Evolutionary conservation across 805 yeast genomes (phyloP).

Genomic region (Starmera pachycereana): DNA sequence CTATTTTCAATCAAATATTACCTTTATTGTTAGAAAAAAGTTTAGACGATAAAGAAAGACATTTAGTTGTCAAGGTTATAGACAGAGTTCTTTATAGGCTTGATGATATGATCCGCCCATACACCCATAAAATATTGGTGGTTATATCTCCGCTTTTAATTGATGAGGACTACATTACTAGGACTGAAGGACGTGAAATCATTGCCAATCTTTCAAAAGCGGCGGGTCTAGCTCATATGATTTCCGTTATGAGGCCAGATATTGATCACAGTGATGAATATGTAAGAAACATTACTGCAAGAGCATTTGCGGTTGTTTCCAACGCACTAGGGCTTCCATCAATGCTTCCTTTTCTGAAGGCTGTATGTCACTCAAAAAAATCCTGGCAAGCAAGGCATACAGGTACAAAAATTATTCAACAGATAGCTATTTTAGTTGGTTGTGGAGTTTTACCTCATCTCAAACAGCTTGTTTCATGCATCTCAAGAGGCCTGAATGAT

Average conservation of each 20-base stretch:
- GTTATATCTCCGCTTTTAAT: slow-evolving; percentile 73
- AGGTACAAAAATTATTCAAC: slow-evolving; percentile 69
- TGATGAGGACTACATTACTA: slow-evolving; percentile 67
- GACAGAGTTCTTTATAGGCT: slow-evolving; percentile 59
- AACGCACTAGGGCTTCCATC: slow-evolving; percentile 64
- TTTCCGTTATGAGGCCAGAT: slow-evolving; percentile 72
- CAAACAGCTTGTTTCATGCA: slow-evolving; percentile 50
- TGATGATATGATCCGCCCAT: slow-evolving; percentile 60
- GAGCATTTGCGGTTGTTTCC: slow-evolving; percentile 78
- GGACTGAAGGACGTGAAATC: slow-evolving; percentile 73
- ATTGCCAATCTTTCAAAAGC: slow-evolving; percentile 67
- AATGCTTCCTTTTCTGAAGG: slow-evolving; percentile 69
- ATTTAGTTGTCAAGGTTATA: slow-evolving; percentile 65
- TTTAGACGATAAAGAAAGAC: slow-evolving; percentile 76
- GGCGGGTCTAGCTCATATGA: slow-evolving; percentile 73
- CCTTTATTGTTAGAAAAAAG: slow-evolving; percentile 66
- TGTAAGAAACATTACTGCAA: slow-evolving; percentile 63
- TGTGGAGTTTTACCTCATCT: slow-evolving; percentile 69
- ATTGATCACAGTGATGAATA: slow-evolving; percentile 77
- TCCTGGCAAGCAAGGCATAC: slow-evolving; percentile 80
- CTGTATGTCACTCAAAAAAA: slow-evolving; percentile 67
- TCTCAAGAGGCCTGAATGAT: slow-evolving; percentile 50
- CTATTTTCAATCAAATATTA: slow-evolving; percentile 58
- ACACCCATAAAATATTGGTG: slow-evolving; percentile 56
- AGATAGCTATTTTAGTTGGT: slow-evolving; percentile 59